Evolutionary conservation across 306 rosid species (phyloP).

Genomic region (Fragaria vesca): DNA sequence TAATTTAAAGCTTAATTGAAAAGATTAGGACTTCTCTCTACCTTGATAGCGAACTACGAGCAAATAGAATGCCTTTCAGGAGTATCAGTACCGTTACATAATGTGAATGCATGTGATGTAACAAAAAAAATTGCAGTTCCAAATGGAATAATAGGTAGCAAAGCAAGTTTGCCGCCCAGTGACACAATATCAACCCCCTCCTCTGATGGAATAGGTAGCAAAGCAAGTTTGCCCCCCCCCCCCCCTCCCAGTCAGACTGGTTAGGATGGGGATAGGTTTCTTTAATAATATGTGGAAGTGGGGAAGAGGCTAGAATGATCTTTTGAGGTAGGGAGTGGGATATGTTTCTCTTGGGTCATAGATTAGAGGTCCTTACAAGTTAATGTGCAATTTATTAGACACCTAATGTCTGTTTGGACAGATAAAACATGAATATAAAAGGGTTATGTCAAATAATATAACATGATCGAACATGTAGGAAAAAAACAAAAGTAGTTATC

Average conservation of each 20-base stretch:
- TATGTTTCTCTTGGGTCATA: background rate
- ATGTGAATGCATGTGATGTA: background rate
- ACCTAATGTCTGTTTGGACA: background rate
- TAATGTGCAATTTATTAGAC: background rate
- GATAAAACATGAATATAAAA: background rate
- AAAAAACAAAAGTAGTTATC: background rate
- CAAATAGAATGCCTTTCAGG: background rate
- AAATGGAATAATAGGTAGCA: background rate
- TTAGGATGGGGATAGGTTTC: too few species aligned
- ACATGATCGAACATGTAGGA: background rate
- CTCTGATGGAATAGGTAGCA: background rate
- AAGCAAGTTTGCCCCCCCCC: background rate
- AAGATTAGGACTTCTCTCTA: background rate
- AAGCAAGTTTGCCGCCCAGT: too few species aligned
- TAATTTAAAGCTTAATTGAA: background rate
- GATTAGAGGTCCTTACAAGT: background rate
- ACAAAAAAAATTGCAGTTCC: background rate
- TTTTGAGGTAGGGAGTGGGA: background rate
- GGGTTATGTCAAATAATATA: background rate
- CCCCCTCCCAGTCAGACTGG: too few species aligned
- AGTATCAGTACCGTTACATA: background rate
- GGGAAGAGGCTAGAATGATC: background rate
- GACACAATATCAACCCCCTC: too few species aligned
- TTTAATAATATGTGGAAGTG: background rate
- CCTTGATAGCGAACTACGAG: background rate